Base-by-base conservation (phyloP, 208 protist species). In the Acanthamoeba polyphaga region DNA sequence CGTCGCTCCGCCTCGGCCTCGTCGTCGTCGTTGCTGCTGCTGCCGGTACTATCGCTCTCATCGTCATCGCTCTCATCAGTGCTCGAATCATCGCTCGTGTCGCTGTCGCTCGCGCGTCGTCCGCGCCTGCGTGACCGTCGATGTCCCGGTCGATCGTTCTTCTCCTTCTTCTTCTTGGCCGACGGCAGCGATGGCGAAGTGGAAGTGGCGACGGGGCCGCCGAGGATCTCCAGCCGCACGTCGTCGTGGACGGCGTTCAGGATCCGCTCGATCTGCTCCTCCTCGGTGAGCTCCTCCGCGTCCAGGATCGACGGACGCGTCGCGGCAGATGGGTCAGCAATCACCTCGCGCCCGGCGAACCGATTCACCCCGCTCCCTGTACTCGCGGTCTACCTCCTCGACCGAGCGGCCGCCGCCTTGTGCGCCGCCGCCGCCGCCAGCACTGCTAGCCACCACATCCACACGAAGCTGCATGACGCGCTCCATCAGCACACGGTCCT, bases 211-310 rank as follows among this genome's bases (percentile, higher is more conserved):
- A 76, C 68, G 68, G 72, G 72, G 4, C 80, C 80, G 27, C 49
- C 51, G 0, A 88, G 51, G 22, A 64, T 27, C 13, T 88, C 80
- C 51, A 88, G 34, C 22, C 51, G 46, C 51, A 88, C 19, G 13
- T 88, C 80, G 34, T 88, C 80, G 19, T 88, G 80, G 24, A 64
- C 80, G 43, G 80, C 80, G 49, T 64, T 88, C 49, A 88, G 24
- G 80, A 88, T 88, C 8, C 80, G 80, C 53, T 88, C 80, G 9
- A 88, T 88, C 80, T 88, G 32, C 80, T 88, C 80, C 49, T 88
- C 80, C 49, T 88, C 80, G 10, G 80, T 88, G 49, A 88, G 80
- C 53, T 88, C 80, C 51, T 88, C 80, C 4, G 38, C 43, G 29
- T 88, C 80, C 13, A 85, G 17, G 2, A 85, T 19, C 2, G 46